A percentile compares a stretch with the other conserved stretches of the same genome.
phyloP scores from a whole-genome alignment of 192 early-diverging fungal species.

The Mortierella hygrophila region DNA sequence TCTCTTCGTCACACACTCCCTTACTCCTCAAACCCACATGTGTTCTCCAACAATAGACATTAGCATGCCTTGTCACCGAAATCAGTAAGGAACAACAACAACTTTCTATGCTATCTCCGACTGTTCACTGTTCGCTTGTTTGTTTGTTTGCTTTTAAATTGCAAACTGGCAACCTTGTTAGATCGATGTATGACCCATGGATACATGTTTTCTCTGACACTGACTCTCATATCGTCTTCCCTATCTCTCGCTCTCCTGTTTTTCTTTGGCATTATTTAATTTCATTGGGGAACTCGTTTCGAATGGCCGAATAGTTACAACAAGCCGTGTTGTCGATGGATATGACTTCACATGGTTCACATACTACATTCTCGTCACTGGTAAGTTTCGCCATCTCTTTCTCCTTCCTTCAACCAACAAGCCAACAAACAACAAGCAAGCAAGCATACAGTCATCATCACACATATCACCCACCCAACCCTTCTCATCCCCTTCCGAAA shows the following conservation, averaged over 20 bases:
- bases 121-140: not conserved
- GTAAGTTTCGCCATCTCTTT: constrained; percentile 20
- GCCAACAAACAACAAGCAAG: too few relatives aligned
- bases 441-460: too few relatives aligned
- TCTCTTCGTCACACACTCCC: not conserved
- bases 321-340: constrained; percentile 1
- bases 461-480: not conserved
- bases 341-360: constrained; percentile 40
- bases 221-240: too few relatives aligned
- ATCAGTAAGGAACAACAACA: constrained; percentile 20
- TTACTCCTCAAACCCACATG: not conserved
- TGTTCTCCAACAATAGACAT: constrained; percentile 15
- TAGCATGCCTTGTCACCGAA: constrained; percentile 31
- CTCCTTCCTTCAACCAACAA: not conserved
- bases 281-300: not conserved
- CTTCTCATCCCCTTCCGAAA: not conserved
- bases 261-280: not conserved
- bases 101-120: not conserved
- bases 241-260: not conserved
- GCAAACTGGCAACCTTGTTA: not conserved
- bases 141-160: not conserved
- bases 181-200: too few relatives aligned
- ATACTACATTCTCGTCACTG: constrained; percentile 38
- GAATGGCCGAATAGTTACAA: constrained; percentile 21
- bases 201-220: too few relatives aligned